Base-by-base conservation (phyloP, 169 alveolate genomes). In the Cardiosporidium cionae region DNA sequence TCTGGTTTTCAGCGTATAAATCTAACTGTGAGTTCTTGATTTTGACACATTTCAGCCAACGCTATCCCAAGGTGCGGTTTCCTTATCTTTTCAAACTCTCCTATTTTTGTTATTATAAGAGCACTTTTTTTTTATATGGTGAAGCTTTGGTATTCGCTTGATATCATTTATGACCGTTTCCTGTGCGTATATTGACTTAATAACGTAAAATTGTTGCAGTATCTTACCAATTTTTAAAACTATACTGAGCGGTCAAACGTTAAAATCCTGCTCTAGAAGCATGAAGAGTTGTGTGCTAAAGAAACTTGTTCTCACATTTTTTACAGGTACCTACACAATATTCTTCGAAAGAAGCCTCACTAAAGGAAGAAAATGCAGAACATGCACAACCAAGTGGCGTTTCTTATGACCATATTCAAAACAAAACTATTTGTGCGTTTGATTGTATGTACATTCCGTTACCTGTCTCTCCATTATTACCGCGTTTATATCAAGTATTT, bases 11-110 rank as follows among this genome's bases (percentile, higher is more conserved):
- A 74, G 81, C 81, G 25, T 32, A 28, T 2, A 66, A n/a, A 65
- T 32, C 72, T 53, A 62, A 75, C 16, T 85, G 91, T 52, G 79
- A 78, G 79, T 78, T 68, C 54, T 76, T 90, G 35, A 79, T 91
- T 29, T 73, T 93, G 34, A 93, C 97, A 6, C 97, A 93, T 83
- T 93, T 93, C 84, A 90, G 95, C 73, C 97, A 92, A 68, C 80
- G 97, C 36, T 93, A 90, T 72, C 94, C 93, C 63, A 87, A 78
- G 77, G 91, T 89, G n/a, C n/a, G n/a, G n/a, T n/a, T n/a, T n/a
- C n/a, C n/a, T n/a, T n/a, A n/a, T n/a, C n/a, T n/a, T n/a, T n/a
- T n/a, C n/a, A n/a, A 76, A 22, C 75, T 3, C 35, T 2, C 16
- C 5, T 7, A 22, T 16, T 31, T 28, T 31, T 4, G 22, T 37